phyloP scores from a whole-genome alignment of 495 filamentous ascomycete species.

The Aspergillus steynii region DNA sequence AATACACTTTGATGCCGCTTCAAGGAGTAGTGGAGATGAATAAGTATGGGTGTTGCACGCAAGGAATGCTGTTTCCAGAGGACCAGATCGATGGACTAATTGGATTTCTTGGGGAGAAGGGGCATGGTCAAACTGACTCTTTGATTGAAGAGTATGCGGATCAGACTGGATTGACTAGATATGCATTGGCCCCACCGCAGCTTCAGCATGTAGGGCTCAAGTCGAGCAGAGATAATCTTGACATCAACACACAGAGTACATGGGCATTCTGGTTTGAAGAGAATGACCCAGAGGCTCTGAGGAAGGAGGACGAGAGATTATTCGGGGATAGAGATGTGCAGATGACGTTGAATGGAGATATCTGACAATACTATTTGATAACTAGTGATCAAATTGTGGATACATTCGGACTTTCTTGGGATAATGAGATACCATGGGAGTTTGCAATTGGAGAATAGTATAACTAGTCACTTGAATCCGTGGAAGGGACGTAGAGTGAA shows the following conservation, averaged over 20 bases:
- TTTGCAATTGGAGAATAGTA: too few species aligned
- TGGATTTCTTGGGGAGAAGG: conserved; percentile 16
- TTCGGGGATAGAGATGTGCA: conserved; percentile 7
- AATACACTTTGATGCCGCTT: conserved; percentile 42
- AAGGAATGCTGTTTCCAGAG: conserved; percentile 46
- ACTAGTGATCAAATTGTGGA: background rate
- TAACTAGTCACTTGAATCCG: too few species aligned
- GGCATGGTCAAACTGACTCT: conserved; percentile 32
- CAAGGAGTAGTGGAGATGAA: conserved; percentile 41
- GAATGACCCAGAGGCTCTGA: conserved; percentile 11
- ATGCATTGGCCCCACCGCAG: conserved; percentile 33
- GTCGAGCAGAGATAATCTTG: conserved; percentile 27
- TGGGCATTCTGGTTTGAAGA: conserved; percentile 25
- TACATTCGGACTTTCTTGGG: background rate
- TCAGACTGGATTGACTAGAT: conserved; percentile 22
- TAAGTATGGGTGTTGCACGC: conserved; percentile 45
- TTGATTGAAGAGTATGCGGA: conserved; percentile 40
- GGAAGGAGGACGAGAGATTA: conserved; percentile 10
- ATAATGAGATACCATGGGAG: too few species aligned
- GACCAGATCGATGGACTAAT: conserved; percentile 30
- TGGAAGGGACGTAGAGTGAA: too few species aligned
- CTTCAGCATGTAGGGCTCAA: conserved; percentile 38
- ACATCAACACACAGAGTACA: conserved; percentile 17
- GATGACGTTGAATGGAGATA: conserved; percentile 1
- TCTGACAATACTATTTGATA: background rate